Evolutionary conservation across 1,284 basidiomycete species (phyloP), one percentile per base, ranked within the genome.

Genomic region (Irpex sp.): DNA sequence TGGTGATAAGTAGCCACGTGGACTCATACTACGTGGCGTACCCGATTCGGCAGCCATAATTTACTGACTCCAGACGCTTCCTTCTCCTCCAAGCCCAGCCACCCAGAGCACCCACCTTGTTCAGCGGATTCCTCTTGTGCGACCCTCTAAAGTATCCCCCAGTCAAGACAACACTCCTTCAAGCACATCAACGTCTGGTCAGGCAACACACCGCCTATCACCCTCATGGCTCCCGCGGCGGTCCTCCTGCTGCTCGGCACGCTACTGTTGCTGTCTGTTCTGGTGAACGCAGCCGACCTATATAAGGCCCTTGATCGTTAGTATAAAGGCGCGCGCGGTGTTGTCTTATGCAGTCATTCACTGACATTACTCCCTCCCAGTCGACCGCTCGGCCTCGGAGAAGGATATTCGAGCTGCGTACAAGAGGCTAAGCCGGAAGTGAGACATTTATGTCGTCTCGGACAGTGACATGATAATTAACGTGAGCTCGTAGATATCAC

Each of bases 341-440:
- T 62, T 56, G 64, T 58, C 62, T 61, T 66, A 65, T 61, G 64
- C 66, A 66, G 64, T 67, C 64, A 65, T 67, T 69, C 66, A 66
- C 69, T 72, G 60, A 75, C 70, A 56, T 65, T 36, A 59, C 54
- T 58, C 58, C 62, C 51, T 45, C 59, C 16, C 65, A 94, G 91
- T 97, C 55, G 82, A 86, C 67, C 86, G 79, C 66, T 86, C 87
- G 53, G 93, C 94, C 21, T 88, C 86, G 36, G 93, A 96, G 42
- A 84, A 86, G 67, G 93, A 96, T 66, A 93, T 98, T 72, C 87
- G 91, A 75, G 88, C 91, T 67, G 93, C 94, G 1, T 98, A 97
- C 78, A 91, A 95, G 76, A 88, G 87, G 72, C 79, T 96, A 55
- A 95, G 93, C 75, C 90, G 88, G 69, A 93, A 88, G 75, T 93